These are phyloP conservation scores for Aegilops bicornis DNA, from an alignment of 176 grass and related monocot species.

Conservation along the genomic window DNA sequence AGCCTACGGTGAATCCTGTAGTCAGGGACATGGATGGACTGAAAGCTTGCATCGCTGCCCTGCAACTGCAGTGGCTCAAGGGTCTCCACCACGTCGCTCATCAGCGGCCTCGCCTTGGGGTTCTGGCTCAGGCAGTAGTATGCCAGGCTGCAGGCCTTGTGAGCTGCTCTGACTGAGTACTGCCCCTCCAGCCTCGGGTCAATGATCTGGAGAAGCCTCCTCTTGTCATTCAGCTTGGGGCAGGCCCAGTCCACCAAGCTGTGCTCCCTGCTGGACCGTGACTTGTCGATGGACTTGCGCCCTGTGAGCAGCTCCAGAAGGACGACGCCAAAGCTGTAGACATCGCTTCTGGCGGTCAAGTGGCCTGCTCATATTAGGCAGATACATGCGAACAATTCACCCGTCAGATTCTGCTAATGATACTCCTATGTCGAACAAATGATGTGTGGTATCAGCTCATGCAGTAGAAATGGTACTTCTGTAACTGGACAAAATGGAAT, in stretches of 20 bases:
- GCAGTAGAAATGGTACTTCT: not conserved
- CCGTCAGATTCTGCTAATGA: not conserved
- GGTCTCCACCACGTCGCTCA: constrained; percentile 93
- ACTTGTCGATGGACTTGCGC: constrained; percentile 89
- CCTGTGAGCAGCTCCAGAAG: constrained; percentile 90
- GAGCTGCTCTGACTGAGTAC: constrained; percentile 70
- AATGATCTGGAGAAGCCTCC: constrained; percentile 85
- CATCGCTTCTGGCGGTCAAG: constrained; percentile 94
- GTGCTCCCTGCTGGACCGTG: constrained; percentile 88
- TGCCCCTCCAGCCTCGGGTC: constrained; percentile 74
- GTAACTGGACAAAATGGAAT: not conserved
- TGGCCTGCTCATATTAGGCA: constrained; percentile 47
- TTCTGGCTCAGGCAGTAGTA: constrained; percentile 98
- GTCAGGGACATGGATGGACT: constrained; percentile 45
- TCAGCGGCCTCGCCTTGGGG: constrained; percentile 89
- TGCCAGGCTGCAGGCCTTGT: constrained; percentile 93
- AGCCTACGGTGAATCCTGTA: constrained; percentile 51
- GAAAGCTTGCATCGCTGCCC: constrained; percentile 37
- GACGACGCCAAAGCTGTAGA: constrained; percentile 95
- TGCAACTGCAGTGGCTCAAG: constrained; percentile 87
- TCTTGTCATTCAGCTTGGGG: constrained; percentile 87
- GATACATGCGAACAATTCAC: not conserved
- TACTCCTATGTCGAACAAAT: not conserved
- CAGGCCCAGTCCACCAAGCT: constrained; percentile 90
- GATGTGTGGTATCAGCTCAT: not conserved